These are phyloP conservation scores for Candida piceae DNA, from an alignment of 805 yeast genomes.

Conservation along the genomic window DNA sequence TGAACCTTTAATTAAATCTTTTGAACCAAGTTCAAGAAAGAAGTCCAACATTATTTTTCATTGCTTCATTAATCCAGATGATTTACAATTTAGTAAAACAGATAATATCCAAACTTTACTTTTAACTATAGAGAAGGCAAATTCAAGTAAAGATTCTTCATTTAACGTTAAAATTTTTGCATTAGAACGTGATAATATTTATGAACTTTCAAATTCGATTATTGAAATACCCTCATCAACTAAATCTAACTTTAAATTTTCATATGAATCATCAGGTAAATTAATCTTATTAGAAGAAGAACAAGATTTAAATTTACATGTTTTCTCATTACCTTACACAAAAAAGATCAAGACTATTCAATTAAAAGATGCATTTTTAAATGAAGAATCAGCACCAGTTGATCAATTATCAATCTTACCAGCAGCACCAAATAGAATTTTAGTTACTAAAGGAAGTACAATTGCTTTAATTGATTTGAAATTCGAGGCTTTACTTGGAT, in stretches of 20 bases:
- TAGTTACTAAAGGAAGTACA: conserved; percentile 36
- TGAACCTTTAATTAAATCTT: conserved; percentile 5
- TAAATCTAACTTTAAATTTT: conserved; percentile 9
- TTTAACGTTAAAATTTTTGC: conserved; percentile 25
- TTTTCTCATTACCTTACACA: conserved; percentile 29
- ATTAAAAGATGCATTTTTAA: conserved; percentile 1
- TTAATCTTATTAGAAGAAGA: conserved; percentile 21
- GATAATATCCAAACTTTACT: conserved; percentile 18
- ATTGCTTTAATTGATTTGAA: conserved; percentile 41
- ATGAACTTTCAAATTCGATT: conserved; percentile 27
- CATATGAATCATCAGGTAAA: conserved; percentile 28
- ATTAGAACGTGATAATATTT: conserved; percentile 20
- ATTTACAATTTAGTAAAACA: conserved; percentile 19
- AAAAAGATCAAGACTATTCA: conserved; percentile 27
- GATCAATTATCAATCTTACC: conserved; percentile 30
- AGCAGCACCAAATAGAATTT: conserved; percentile 42
- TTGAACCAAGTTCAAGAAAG: conserved; percentile 9
- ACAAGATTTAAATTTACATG: conserved; percentile 13
- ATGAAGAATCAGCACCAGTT: conserved; percentile 1
- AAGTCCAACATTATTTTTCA: conserved; percentile 16
- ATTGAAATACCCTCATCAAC: conserved; percentile 16
- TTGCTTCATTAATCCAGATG: conserved; percentile 23
- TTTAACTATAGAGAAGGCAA: conserved; percentile 15
- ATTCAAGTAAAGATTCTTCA: conserved; percentile 6
- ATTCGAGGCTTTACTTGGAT: conserved; percentile 34